phyloP scores from a whole-genome alignment of 1,284 basidiomycete genomes.

The Heimioporus retisporus region DNA sequence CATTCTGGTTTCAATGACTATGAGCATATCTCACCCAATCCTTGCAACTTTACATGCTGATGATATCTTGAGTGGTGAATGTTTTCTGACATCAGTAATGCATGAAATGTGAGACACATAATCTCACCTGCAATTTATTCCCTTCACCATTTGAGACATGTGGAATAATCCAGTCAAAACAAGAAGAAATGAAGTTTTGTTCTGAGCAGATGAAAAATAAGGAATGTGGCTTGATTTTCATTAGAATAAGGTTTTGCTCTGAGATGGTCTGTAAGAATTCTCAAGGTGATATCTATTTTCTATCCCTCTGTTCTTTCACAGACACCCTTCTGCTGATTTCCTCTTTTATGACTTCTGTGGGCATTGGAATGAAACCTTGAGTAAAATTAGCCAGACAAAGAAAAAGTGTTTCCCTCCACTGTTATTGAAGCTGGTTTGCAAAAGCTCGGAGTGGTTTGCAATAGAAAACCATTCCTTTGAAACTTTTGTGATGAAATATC shows the following conservation, averaged over 20 bases:
- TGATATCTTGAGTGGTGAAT: neutral
- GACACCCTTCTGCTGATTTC: neutral
- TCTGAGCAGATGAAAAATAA: conserved; percentile 25
- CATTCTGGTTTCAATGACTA: neutral
- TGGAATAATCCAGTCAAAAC: conserved; percentile 21
- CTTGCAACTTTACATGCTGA: neutral
- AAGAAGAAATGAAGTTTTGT: conserved; percentile 15
- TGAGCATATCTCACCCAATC: neutral
- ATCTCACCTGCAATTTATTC: neutral
- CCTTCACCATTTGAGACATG: neutral
- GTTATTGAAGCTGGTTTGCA: conserved; percentile 16
- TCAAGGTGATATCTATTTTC: too few relatives aligned
- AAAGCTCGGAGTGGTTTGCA: neutral
- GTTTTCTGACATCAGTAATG: neutral
- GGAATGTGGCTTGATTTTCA: conserved; percentile 14
- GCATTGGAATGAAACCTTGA: neutral
- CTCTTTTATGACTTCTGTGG: neutral
- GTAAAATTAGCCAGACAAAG: neutral
- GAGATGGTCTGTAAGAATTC: neutral
- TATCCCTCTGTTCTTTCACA: neutral
- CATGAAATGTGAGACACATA: neutral
- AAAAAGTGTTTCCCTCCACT: conserved; percentile 18
- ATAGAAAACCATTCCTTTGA: neutral
- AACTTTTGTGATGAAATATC: neutral
- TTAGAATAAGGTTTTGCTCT: neutral